Base-by-base conservation (phyloP, 2,329 filamentous ascomycete genomes). In the Fusarium sp. region DNA sequence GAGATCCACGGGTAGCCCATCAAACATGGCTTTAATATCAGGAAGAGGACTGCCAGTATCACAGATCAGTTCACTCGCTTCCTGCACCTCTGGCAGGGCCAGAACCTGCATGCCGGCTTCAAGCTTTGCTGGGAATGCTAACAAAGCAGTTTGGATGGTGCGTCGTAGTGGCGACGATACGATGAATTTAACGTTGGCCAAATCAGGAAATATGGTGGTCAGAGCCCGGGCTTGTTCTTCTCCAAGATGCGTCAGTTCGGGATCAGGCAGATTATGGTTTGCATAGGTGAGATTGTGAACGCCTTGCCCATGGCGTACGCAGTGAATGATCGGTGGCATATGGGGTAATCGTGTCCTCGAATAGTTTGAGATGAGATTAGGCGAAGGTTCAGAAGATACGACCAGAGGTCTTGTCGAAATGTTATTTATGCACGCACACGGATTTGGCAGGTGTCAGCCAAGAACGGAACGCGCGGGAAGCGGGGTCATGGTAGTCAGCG, bases 321-420 rank as follows among this genome's bases (percentile, higher is more conserved):
- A 43, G 9, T 60, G 53, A 6, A 60, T 58, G 0, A 7, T 19
- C 7, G 25, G 10, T 7, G 53, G 7, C 58, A 59, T 60, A 5
- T 11, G 18, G 18, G 5, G 25, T 18, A 37, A 11, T 3, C 2
- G 18, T 7, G 9, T 11, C 23, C 9, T 19, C 4, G n/a, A 28
- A 45, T 28, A 7, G 3, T 0, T 19, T 14, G 43, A 0, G 43
- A 0, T 13, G 8, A 45, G 7, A 4, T 0, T n/a, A 4, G 4
- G 11, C 26, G 7, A 26, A 45, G 6, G 23, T 14, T 14, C 8
- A n/a, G 23, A 19, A n/a, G 11, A 19, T 14, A 28, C 3, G 11
- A 0, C 7, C 4, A 28, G 18, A n/a, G 6, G 4, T 28, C 5
- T 28, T 28, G 4, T 45, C 4, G 3, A 14, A 28, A 19, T 45